Evolutionary conservation across 164 flowering plant genomes (phyloP).

Genomic region (Dillenia turbinata): DNA sequence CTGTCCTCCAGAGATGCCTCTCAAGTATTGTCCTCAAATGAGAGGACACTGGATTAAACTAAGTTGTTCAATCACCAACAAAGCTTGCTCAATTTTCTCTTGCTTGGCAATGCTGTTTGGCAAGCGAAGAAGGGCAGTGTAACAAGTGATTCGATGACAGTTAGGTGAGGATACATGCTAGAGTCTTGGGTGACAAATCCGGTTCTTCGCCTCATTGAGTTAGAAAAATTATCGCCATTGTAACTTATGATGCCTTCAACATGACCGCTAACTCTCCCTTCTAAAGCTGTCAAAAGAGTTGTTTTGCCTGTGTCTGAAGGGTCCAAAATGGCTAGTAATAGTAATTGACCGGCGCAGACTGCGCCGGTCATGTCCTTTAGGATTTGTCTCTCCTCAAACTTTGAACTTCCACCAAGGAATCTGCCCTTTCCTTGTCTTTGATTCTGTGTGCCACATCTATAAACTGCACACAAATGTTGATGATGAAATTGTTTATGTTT

Average conservation of each 20-base stretch:
- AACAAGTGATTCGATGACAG: constrained; percentile 67
- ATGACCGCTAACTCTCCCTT: constrained; percentile 4
- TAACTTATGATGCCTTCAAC: constrained; percentile 15
- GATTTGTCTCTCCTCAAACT: neutral
- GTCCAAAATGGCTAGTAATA: constrained; percentile 14
- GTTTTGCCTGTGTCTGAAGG: constrained; percentile 19
- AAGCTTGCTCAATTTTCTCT: constrained; percentile 52
- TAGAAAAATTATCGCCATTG: constrained; percentile 57
- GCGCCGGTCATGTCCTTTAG: constrained; percentile 3
- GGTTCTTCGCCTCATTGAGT: constrained; percentile 44
- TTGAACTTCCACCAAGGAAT: neutral
- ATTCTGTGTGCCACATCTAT: neutral
- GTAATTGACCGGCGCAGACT: constrained; percentile 6
- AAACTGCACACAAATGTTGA: neutral
- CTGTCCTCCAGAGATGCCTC: constrained; percentile 14
- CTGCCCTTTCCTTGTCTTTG: neutral
- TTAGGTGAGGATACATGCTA: constrained; percentile 58
- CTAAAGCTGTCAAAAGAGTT: constrained; percentile 11
- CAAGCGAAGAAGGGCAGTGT: constrained; percentile 69
- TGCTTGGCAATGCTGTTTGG: constrained; percentile 38
- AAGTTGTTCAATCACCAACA: constrained; percentile 42
- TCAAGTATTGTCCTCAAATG: constrained; percentile 1
- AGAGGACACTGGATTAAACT: constrained; percentile 41
- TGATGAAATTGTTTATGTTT: too few species aligned
- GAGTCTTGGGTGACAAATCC: constrained; percentile 88